Evolutionary conservation across 1,284 basidiomycete genomes (phyloP).

Genomic region (Puccinia hordei): DNA sequence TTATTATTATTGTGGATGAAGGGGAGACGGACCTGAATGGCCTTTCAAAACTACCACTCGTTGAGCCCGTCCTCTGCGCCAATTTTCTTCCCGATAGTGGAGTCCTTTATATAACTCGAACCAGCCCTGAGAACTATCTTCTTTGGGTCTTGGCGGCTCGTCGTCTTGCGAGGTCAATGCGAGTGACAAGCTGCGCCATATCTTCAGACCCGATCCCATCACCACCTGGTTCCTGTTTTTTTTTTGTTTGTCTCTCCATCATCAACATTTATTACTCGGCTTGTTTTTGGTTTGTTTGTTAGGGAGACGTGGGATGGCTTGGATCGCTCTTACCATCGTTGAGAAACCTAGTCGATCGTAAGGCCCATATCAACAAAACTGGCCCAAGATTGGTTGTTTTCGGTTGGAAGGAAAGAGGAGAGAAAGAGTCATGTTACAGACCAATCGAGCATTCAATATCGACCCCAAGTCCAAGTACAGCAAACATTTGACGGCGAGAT

Average conservation of each 20-base stretch:
- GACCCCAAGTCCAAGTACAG: slow-evolving; percentile 36
- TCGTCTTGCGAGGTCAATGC: slow-evolving; percentile 45
- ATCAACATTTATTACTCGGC: too few relatives aligned
- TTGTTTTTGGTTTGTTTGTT: too few relatives aligned
- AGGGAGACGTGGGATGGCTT: too few relatives aligned
- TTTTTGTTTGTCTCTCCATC: too few relatives aligned
- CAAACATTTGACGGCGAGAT: slow-evolving; percentile 33
- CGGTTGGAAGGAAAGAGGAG: neutral
- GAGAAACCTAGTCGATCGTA: slow-evolving; percentile 18
- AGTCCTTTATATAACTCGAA: slow-evolving; percentile 73
- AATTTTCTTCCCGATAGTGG: slow-evolving; percentile 83
- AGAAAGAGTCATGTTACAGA: too few relatives aligned
- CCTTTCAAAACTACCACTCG: slow-evolving; percentile 45
- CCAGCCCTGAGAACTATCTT: slow-evolving; percentile 33
- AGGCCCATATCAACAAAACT: too few relatives aligned
- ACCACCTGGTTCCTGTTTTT: slow-evolving; percentile 45
- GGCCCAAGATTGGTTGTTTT: too few relatives aligned
- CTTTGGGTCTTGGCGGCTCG: slow-evolving; percentile 33
- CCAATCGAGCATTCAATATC: slow-evolving; percentile 27
- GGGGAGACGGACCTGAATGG: slow-evolving; percentile 36
- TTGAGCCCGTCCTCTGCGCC: slow-evolving; percentile 59
- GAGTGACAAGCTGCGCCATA: slow-evolving; percentile 27
- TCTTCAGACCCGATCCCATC: slow-evolving; percentile 3
- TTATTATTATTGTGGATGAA: too few relatives aligned
- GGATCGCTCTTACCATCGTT: slow-evolving; percentile 27